Evolutionary conservation across 441 rosid species (phyloP).

Genomic region (Gossypium schwendimanii): DNA sequence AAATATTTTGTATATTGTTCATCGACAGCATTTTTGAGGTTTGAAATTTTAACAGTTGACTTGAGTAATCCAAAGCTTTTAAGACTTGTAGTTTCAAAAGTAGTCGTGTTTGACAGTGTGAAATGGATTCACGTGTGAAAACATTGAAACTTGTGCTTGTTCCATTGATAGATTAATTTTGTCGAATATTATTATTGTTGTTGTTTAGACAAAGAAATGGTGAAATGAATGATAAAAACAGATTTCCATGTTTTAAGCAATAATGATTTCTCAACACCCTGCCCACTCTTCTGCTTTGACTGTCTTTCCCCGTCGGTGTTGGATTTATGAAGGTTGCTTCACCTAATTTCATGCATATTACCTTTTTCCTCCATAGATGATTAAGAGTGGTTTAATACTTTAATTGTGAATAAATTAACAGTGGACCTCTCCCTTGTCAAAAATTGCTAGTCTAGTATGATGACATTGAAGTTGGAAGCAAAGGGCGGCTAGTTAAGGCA

Average conservation of each 20-base stretch:
- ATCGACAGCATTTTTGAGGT: not conserved
- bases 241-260: not conserved
- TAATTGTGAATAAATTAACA: not conserved
- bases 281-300: not conserved
- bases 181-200: not conserved
- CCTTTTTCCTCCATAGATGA: not conserved
- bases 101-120: not conserved
- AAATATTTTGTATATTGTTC: constrained; percentile 19
- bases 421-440: not conserved
- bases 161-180: not conserved
- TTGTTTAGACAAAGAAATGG: not conserved
- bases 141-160: not conserved
- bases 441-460: not conserved
- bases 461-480: constrained; percentile 5
- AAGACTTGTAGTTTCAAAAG: not conserved
- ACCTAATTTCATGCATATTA: not conserved
- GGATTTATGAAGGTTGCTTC: not conserved
- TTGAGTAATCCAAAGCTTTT: not conserved
- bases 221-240: not conserved
- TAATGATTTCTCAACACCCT: constrained; percentile 1
- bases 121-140: constrained; percentile 1
- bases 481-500: constrained; percentile 2
- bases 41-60: not conserved
- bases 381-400: not conserved
- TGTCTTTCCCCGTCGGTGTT: not conserved